These are phyloP conservation scores for Pythium dissotocum DNA, from an alignment of 352 stramenopile genomes.

Conservation along the genomic window DNA sequence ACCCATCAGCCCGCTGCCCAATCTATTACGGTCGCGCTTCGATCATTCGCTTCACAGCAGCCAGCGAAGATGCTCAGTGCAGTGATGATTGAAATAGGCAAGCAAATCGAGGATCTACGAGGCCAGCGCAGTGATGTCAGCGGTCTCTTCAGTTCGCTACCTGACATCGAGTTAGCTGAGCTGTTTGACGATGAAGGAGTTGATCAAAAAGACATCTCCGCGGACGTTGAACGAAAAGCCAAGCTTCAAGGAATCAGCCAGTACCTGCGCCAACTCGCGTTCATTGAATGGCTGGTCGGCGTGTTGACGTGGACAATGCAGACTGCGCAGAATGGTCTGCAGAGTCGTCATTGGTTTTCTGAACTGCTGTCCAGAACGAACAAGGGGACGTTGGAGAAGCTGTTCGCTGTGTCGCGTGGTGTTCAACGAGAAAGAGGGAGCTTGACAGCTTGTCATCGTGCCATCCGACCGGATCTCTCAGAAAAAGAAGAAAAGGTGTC, in stretches of 20 bases:
- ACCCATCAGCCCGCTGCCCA: conserved; percentile 90
- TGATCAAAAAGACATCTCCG: neutral
- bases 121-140: conserved; percentile 44
- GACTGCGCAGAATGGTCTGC: conserved; percentile 64
- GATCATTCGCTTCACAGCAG: conserved; percentile 88
- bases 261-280: conserved; percentile 67
- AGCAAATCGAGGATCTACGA: conserved; percentile 52
- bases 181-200: conserved; percentile 31
- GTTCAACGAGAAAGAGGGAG: conserved; percentile 76
- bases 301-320: conserved; percentile 80
- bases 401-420: conserved; percentile 71
- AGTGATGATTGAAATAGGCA: conserved; percentile 63
- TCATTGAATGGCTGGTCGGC: conserved; percentile 79
- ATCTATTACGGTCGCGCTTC: conserved; percentile 86
- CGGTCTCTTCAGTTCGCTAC: conserved; percentile 59
- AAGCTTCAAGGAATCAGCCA: conserved; percentile 51
- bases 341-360: conserved; percentile 77
- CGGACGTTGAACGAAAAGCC: neutral
- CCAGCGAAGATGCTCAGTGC: conserved; percentile 76
- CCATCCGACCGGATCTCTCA: conserved; percentile 7
- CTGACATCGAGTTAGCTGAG: conserved; percentile 56
- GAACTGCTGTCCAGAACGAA: conserved; percentile 66
- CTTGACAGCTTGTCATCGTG: conserved; percentile 56
- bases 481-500: neutral
- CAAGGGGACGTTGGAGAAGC: conserved; percentile 52